phyloP scores from a whole-genome alignment of 495 filamentous ascomycete genomes.

The Aspergillus carlsbadensis region DNA sequence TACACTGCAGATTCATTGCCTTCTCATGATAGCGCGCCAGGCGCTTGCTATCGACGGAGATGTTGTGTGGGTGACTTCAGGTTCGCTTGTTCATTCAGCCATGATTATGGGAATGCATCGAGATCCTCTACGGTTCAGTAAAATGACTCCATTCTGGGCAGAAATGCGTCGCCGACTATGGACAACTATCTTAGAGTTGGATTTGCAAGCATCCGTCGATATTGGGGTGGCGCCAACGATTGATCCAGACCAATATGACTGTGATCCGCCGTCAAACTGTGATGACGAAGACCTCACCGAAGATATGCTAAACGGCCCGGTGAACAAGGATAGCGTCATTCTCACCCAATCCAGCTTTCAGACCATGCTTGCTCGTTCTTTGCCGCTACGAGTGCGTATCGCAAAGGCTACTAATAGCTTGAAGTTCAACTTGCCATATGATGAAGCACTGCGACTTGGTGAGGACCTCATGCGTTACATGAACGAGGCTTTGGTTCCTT shows the following conservation, averaged over 20 bases:
- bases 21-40: constrained; percentile 55
- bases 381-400: constrained; percentile 50
- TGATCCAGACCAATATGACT: constrained; percentile 46
- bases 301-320: constrained; percentile 32
- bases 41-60: constrained; percentile 51
- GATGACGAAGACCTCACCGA: constrained; percentile 57
- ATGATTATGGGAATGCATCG: constrained; percentile 61
- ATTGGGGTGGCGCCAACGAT: constrained; percentile 53
- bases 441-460: constrained; percentile 48
- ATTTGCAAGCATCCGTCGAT: constrained; percentile 55
- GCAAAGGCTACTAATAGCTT: constrained; percentile 49
- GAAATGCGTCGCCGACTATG: constrained; percentile 61
- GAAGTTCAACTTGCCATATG: constrained; percentile 47
- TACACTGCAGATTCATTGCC: constrained; percentile 54
- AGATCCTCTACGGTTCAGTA: constrained; percentile 52
- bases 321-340: constrained; percentile 27
- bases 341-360: constrained; percentile 56
- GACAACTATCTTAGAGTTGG: constrained; percentile 61
- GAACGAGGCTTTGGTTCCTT: constrained; percentile 28
- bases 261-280: constrained; percentile 52
- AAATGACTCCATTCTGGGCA: constrained; percentile 45
- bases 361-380: constrained; percentile 43
- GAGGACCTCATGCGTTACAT: constrained; percentile 37
- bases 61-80: constrained; percentile 55
- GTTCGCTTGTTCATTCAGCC: constrained; percentile 53